These are phyloP conservation scores for Geotrichum europaeum DNA, from an alignment of 1,139 yeast genomes.

Conservation along the genomic window DNA sequence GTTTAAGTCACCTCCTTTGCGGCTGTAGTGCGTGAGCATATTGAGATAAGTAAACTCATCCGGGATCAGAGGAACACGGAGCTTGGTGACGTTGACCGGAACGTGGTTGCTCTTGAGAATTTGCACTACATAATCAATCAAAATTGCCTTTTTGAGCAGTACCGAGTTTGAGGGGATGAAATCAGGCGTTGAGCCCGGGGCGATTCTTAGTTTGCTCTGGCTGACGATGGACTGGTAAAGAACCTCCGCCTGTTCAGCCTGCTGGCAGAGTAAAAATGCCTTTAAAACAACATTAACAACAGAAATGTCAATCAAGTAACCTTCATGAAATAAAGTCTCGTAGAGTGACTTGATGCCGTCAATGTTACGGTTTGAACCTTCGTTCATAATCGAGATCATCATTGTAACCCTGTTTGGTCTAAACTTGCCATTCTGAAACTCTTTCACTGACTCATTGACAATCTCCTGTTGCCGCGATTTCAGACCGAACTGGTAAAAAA, in stretches of 20 bases:
- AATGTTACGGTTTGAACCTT: constrained; percentile 17
- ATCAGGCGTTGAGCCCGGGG: neutral
- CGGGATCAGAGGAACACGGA: constrained; percentile 10
- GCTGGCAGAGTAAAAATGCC: constrained; percentile 17
- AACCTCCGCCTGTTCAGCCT: constrained; percentile 17
- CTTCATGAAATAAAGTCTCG: constrained; percentile 13
- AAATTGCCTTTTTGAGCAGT: neutral
- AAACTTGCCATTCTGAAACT: constrained; percentile 15
- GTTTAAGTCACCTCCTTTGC: constrained; percentile 3
- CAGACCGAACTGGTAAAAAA: constrained; percentile 20
- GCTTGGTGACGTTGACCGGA: neutral
- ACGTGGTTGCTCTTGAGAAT: constrained; percentile 2
- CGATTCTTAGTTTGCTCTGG: neutral
- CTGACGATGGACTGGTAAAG: constrained; percentile 7
- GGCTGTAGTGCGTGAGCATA: constrained; percentile 12
- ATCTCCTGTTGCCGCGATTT: constrained; percentile 14
- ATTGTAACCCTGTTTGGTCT: constrained; percentile 24
- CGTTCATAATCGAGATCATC: constrained; percentile 20
- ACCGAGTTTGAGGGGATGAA: constrained; percentile 2
- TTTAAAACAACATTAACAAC: constrained; percentile 19
- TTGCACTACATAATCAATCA: constrained; percentile 13
- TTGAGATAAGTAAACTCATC: constrained; percentile 13
- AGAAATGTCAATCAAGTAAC: constrained; percentile 19
- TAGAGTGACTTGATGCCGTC: constrained; percentile 19
- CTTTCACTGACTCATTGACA: constrained; percentile 15